These are phyloP conservation scores for Leishmania turanica DNA, from an alignment of 208 protist species.

Conservation along the genomic window DNA sequence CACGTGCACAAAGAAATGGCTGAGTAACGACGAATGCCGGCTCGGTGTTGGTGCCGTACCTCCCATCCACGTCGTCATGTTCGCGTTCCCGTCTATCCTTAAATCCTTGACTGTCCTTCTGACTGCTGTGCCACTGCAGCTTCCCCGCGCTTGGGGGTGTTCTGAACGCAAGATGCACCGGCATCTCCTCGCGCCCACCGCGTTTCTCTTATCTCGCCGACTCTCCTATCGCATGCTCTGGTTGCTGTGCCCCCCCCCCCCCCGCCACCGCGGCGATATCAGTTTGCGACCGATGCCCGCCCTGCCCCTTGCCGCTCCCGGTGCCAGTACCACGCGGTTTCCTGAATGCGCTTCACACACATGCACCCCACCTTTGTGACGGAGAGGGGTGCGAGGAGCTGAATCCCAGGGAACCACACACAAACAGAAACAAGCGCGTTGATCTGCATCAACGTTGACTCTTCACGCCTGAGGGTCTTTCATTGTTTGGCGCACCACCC, in stretches of 20 bases:
- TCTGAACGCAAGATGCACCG: background rate
- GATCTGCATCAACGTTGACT: background rate
- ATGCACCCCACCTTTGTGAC: background rate
- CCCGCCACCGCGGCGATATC: background rate
- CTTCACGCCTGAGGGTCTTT: background rate
- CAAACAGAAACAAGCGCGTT: background rate
- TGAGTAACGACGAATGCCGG: background rate
- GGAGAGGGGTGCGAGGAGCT: background rate
- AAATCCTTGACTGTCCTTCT: background rate
- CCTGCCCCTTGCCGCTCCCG: background rate
- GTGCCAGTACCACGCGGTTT: background rate
- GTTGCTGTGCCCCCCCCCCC: no score
- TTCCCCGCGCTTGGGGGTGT: no score
- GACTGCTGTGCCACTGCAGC: background rate
- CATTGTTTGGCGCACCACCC: background rate
- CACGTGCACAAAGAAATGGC: background rate
- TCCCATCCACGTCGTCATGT: background rate
- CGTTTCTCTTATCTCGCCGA: background rate
- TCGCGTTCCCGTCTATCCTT: background rate
- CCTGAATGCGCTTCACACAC: background rate
- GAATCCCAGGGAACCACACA: background rate
- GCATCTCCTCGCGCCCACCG: background rate
- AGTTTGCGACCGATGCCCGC: background rate
- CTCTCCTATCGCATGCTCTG: background rate
- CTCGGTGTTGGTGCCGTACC: background rate